Conservation (phyloP, 225 moss, liverwort and hornwort genomes). For the Physcomitrium patens region DNA sequence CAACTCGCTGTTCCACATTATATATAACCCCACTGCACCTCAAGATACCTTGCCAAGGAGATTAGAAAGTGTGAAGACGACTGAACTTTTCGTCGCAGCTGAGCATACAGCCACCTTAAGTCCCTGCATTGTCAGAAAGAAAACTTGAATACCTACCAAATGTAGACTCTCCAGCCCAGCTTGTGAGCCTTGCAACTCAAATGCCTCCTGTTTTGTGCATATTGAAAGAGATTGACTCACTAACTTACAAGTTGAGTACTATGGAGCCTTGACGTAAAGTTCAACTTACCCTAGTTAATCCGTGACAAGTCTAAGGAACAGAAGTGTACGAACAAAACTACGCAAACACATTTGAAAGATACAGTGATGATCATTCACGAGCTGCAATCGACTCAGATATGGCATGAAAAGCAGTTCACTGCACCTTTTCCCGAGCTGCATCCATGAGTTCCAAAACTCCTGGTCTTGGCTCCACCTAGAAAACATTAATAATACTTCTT, state of each 20-base stretch:
- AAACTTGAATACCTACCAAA: neutral
- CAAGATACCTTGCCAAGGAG: conserved; percentile 84
- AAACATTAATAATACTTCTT: conserved; percentile 10
- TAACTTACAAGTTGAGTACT: neutral
- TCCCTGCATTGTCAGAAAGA: conserved; percentile 53
- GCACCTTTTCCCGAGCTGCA: conserved; percentile 66
- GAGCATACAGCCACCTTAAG: conserved; percentile 94
- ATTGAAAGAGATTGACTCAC: neutral
- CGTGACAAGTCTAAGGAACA: conserved; percentile 6
- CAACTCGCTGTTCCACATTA: conserved; percentile 7
- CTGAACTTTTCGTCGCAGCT: conserved; percentile 97
- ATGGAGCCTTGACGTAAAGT: neutral
- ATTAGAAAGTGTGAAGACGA: conserved; percentile 80
- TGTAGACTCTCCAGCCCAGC: neutral
- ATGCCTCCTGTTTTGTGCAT: too few species aligned
- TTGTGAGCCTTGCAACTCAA: neutral
- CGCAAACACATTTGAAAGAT: neutral
- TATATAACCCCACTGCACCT: conserved; percentile 1
- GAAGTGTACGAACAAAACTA: neutral
- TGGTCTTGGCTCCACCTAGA: conserved; percentile 81
- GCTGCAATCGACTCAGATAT: neutral
- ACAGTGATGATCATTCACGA: neutral
- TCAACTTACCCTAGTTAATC: neutral
- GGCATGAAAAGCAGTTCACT: neutral
- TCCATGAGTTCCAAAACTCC: conserved; percentile 93